These are phyloP conservation scores for Athelia sp. DNA, from an alignment of 1,284 basidiomycete genomes.

Conservation along the genomic window DNA sequence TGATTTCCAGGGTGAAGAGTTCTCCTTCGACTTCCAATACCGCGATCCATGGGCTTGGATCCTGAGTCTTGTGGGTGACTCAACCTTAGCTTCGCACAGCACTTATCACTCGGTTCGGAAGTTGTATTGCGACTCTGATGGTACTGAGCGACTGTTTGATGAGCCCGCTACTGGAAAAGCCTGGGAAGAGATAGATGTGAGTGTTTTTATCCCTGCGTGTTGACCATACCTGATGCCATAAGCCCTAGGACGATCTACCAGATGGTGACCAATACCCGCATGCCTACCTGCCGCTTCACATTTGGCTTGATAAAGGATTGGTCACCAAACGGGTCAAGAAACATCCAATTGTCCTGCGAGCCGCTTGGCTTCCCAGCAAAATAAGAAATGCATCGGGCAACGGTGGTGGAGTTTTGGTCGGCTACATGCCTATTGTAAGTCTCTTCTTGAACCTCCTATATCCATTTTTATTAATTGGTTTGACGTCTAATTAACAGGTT, in stretches of 20 bases:
- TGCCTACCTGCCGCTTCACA: conserved; percentile 20
- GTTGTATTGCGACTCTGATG: conserved; percentile 11
- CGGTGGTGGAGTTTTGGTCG: conserved; percentile 22
- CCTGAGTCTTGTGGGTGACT: conserved; percentile 14
- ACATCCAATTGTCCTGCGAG: conserved; percentile 21
- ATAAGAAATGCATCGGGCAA: conserved; percentile 28
- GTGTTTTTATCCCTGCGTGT: neutral
- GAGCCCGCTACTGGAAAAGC: conserved; percentile 20
- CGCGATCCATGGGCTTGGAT: conserved; percentile 21
- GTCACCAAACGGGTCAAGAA: conserved; percentile 21
- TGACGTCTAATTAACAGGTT: neutral
- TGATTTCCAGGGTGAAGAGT: conserved; percentile 10
- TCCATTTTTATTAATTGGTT: neutral
- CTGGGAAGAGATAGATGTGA: conserved; percentile 21
- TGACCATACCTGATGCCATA: neutral
- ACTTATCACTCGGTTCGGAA: conserved; percentile 19
- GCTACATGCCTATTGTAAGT: conserved; percentile 23
- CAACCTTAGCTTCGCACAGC: conserved; percentile 13
- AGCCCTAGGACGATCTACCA: neutral
- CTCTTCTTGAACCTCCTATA: conserved; percentile 3
- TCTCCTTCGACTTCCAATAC: conserved; percentile 18
- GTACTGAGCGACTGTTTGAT: conserved; percentile 15
- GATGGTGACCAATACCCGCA: conserved; percentile 11
- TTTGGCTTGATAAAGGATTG: conserved; percentile 27
- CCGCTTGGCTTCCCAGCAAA: conserved; percentile 17